These are phyloP conservation scores for Cercospora sp. DNA, from an alignment of 2,329 filamentous ascomycete species.

Conservation along the genomic window DNA sequence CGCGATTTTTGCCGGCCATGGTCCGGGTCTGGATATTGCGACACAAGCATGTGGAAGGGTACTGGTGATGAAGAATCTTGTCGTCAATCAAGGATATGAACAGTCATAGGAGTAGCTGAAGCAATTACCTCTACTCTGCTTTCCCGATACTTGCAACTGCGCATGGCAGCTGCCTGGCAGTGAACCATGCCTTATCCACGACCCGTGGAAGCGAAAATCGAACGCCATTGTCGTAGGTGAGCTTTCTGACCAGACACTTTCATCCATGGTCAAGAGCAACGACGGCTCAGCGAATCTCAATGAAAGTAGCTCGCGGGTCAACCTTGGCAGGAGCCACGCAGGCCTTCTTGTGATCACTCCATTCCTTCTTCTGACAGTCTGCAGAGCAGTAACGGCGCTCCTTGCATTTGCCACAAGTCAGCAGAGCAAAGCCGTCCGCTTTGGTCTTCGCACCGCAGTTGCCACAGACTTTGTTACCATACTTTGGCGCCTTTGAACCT, in stretches of 20 bases:
- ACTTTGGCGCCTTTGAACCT: neutral
- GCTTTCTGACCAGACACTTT: neutral
- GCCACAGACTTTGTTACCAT: neutral
- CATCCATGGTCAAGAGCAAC: neutral
- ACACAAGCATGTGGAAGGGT: neutral
- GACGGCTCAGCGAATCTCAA: neutral
- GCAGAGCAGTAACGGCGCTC: constrained; percentile 51
- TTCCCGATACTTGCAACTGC: neutral
- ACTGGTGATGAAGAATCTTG: neutral
- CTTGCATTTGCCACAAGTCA: constrained; percentile 15
- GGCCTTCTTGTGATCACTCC: constrained; percentile 51
- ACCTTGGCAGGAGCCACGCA: constrained; percentile 24
- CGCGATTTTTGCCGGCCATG: too few relatives aligned
- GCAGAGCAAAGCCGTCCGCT: neutral
- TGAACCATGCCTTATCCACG: neutral
- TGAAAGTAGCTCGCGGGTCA: neutral
- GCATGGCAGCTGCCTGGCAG: neutral
- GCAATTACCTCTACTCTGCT: neutral
- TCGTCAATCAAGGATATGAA: neutral
- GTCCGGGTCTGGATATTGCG: neutral
- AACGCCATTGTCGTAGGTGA: neutral
- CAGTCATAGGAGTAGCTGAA: neutral
- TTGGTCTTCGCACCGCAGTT: neutral
- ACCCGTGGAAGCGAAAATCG: neutral
- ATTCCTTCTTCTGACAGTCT: constrained; percentile 58